A percentile compares a stretch with the other conserved stretches of the same genome.
phyloP scores from a whole-genome alignment of 371 early-diverging fungal species.

The Haplosporangium sp. region DNA sequence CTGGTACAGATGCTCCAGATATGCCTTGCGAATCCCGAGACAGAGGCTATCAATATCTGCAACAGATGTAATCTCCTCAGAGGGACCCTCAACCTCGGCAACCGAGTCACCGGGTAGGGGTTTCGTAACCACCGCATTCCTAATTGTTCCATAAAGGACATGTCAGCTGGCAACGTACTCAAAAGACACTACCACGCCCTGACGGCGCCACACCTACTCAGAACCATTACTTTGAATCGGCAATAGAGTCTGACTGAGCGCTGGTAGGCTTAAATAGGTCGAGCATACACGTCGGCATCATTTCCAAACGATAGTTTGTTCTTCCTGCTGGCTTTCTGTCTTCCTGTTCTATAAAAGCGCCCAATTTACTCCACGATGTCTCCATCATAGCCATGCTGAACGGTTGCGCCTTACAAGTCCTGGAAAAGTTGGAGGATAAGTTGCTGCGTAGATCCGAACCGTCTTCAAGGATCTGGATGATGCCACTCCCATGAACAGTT shows the following conservation, averaged over 20 bases:
- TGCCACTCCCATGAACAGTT: constrained; percentile 13
- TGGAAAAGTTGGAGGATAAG: too few species aligned
- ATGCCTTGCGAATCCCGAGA: constrained; percentile 33
- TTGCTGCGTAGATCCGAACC: background rate
- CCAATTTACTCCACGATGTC: constrained; percentile 25
- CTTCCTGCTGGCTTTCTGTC: background rate
- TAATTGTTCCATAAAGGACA: too few species aligned
- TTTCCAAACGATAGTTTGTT: constrained; percentile 12
- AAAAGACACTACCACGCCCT: too few species aligned
- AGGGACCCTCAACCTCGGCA: background rate
- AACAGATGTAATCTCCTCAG: background rate
- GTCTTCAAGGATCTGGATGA: constrained; percentile 18
- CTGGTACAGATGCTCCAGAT: constrained; percentile 35
- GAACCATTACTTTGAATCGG: constrained; percentile 15
- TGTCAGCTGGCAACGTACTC: too few species aligned
- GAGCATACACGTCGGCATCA: constrained; percentile 8
- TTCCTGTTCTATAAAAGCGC: constrained; percentile 31
- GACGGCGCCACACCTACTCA: too few species aligned
- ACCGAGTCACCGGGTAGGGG: constrained; percentile 31
- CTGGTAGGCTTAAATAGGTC: background rate
- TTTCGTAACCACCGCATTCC: too few species aligned
- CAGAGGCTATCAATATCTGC: constrained; percentile 39
- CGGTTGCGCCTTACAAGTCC: background rate
- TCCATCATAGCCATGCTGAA: constrained; percentile 49
- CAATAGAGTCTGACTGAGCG: background rate